phyloP scores from a whole-genome alignment of 2,329 filamentous ascomycete species.

The Scedosporium boydii region DNA sequence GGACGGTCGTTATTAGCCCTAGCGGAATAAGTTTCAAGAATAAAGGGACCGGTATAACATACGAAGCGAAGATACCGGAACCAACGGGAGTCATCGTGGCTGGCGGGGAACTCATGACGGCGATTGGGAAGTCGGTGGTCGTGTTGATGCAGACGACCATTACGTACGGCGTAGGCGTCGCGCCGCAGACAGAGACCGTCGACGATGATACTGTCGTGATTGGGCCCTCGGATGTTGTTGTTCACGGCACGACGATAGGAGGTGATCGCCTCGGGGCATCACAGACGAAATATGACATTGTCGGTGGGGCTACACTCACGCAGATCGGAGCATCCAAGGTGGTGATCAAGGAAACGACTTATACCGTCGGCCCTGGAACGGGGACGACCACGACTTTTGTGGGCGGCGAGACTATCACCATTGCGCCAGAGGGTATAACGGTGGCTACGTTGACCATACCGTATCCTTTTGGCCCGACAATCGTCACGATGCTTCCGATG shows the following conservation, averaged over 20 bases:
- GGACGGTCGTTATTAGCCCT: constrained; percentile 24
- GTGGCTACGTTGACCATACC: constrained; percentile 34
- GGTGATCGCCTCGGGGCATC: constrained; percentile 24
- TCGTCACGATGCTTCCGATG: constrained; percentile 28
- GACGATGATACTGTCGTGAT: constrained; percentile 42
- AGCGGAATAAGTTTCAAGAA: constrained; percentile 23
- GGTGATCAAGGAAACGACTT: constrained; percentile 39
- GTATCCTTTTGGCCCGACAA: constrained; percentile 35
- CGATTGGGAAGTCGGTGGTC: constrained; percentile 28
- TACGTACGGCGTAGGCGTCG: constrained; percentile 30
- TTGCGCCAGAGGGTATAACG: constrained; percentile 38
- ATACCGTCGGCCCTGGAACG: constrained; percentile 37
- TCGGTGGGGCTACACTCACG: constrained; percentile 43
- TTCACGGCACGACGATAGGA: constrained; percentile 32
- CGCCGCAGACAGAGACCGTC: constrained; percentile 28
- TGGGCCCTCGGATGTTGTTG: constrained; percentile 32
- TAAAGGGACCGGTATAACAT: constrained; percentile 20
- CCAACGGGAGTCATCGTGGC: constrained; percentile 34
- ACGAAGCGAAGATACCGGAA: constrained; percentile 18
- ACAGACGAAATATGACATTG: constrained; percentile 33
- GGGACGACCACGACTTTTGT: constrained; percentile 34
- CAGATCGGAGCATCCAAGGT: constrained; percentile 37
- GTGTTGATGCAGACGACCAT: constrained; percentile 33
- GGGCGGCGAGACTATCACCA: constrained; percentile 39
- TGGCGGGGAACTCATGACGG: constrained; percentile 38